These are phyloP conservation scores for Russula emetica DNA, from an alignment of 768 basidiomycete species.

Conservation along the genomic window DNA sequence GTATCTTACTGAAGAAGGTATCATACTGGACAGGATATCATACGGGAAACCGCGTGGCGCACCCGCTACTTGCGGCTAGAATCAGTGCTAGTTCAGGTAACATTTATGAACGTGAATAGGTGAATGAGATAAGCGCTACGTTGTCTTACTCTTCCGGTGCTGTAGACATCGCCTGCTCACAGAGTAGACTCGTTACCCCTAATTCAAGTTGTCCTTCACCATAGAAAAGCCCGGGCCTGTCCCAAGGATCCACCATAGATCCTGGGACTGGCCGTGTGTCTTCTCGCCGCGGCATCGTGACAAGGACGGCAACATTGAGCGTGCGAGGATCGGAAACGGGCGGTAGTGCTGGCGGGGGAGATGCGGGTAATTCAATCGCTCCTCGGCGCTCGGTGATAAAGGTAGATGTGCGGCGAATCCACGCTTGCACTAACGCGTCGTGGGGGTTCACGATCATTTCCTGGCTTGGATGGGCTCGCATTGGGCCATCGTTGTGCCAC, in stretches of 20 bases:
- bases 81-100: background rate
- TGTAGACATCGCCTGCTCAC: background rate
- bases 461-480: background rate
- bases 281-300: conserved; percentile 21
- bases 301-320: conserved; percentile 22
- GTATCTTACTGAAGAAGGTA: background rate
- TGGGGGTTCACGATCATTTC: background rate
- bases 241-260: background rate
- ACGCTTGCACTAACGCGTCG: conserved; percentile 8
- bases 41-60: background rate
- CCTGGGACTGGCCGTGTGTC: background rate
- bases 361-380: background rate
- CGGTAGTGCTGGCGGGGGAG: background rate
- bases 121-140: background rate
- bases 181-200: conserved; percentile 7
- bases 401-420: background rate
- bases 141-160: background rate
- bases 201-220: conserved; percentile 9
- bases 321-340: background rate
- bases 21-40: background rate
- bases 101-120: background rate
- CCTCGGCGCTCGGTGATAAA: background rate
- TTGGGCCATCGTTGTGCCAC: conserved; percentile 10
- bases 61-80: background rate
- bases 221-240: background rate